These are phyloP conservation scores for Aschersonia sp. DNA, from an alignment of 2,329 filamentous ascomycete genomes.

Conservation along the genomic window DNA sequence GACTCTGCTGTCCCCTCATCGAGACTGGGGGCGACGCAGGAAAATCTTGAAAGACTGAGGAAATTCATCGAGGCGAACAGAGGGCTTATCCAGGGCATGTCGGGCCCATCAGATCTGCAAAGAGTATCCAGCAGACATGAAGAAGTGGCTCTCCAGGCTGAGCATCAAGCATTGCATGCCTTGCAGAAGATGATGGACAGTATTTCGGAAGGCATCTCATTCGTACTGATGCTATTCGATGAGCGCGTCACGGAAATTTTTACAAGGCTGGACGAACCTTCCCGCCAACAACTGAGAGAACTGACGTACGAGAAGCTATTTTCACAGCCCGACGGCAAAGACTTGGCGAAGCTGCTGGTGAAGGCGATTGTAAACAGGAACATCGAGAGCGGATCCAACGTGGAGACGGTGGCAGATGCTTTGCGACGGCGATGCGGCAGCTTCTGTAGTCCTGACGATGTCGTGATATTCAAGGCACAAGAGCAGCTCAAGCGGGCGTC, in stretches of 20 bases:
- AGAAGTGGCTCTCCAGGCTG: slow-evolving; percentile 80
- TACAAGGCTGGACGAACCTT: slow-evolving; percentile 53
- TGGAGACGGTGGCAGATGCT: slow-evolving; percentile 95
- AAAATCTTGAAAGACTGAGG: slow-evolving; percentile 62
- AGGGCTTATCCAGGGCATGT: slow-evolving; percentile 80
- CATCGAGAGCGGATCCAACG: slow-evolving; percentile 91
- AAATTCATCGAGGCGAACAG: slow-evolving; percentile 80
- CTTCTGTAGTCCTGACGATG: slow-evolving; percentile 95
- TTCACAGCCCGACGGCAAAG: slow-evolving; percentile 61
- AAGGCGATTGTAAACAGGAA: slow-evolving; percentile 98
- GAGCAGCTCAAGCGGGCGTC: slow-evolving; percentile 82
- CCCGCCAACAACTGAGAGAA: slow-evolving; percentile 53
- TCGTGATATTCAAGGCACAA: slow-evolving; percentile 96
- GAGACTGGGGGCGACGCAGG: slow-evolving; percentile 66
- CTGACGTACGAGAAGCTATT: slow-evolving; percentile 86
- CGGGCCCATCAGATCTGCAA: slow-evolving; percentile 77
- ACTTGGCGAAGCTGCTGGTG: slow-evolving; percentile 84
- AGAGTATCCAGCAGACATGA: slow-evolving; percentile 71
- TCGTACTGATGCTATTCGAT: slow-evolving; percentile 87
- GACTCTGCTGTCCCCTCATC: slow-evolving; percentile 47
- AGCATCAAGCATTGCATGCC: slow-evolving; percentile 83
- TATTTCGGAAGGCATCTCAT: slow-evolving; percentile 92
- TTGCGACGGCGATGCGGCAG: slow-evolving; percentile 81
- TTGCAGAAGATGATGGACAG: slow-evolving; percentile 74
- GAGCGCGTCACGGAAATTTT: slow-evolving; percentile 86